Percentiles rank a stretch among this genome's conserved stretches.
Conservation (phyloP, 352 stramenopile genomes). For the Vaucheria bursata region DNA sequence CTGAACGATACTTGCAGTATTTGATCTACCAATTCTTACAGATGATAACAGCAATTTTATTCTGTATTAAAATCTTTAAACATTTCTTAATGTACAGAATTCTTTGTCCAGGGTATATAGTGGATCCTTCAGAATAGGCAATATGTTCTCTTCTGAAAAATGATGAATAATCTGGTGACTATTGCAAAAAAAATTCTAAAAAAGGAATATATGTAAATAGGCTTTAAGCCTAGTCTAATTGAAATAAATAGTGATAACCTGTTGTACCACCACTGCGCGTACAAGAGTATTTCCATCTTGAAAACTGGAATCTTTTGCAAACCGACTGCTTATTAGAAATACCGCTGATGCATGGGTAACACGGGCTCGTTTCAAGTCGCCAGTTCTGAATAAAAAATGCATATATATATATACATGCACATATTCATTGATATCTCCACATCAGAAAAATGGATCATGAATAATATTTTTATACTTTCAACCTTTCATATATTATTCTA, state of each 20-base stretch:
- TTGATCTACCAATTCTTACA: too few species aligned
- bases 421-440: background rate
- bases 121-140: too few species aligned
- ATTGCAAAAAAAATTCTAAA: too few species aligned
- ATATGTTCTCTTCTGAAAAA: too few species aligned
- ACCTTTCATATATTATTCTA: background rate
- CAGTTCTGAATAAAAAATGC: background rate
- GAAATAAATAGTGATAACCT: constrained; percentile 16
- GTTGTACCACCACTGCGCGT: constrained; percentile 10
- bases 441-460: background rate
- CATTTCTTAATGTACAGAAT: too few species aligned
- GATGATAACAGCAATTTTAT: too few species aligned
- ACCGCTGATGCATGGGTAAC: constrained; percentile 10
- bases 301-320: constrained; percentile 12
- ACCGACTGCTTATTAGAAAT: constrained; percentile 17
- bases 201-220: too few species aligned
- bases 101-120: too few species aligned
- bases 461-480: background rate
- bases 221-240: too few species aligned
- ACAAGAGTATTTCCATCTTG: constrained; percentile 28
- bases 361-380: constrained; percentile 18
- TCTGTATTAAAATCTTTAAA: too few species aligned
- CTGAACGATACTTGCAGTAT: too few species aligned
- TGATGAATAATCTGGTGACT: too few species aligned
- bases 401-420: background rate